Evolutionary conservation across 306 rosid genomes (phyloP).

Genomic region (Boehmeria nivea): DNA sequence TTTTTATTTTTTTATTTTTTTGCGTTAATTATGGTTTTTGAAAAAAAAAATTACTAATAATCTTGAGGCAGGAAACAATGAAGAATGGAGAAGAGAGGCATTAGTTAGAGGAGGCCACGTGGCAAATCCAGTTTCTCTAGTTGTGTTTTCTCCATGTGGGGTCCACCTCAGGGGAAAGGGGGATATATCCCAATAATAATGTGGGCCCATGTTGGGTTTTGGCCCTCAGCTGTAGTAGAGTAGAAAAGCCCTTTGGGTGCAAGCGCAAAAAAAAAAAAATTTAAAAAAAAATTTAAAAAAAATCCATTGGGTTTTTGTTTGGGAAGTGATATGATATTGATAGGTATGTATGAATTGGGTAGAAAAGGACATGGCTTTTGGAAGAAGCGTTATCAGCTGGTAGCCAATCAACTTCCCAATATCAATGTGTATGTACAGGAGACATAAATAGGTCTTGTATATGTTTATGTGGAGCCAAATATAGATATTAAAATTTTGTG

Average conservation of each 20-base stretch:
- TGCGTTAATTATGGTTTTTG: too few relatives aligned
- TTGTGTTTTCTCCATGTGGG: slow-evolving; percentile 42
- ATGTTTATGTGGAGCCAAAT: too few relatives aligned
- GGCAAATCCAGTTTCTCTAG: slow-evolving; percentile 49
- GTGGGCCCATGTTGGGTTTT: slow-evolving; percentile 30
- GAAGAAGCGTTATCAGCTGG: slow-evolving; percentile 12
- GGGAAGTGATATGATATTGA: too few relatives aligned
- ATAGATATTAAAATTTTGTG: too few relatives aligned
- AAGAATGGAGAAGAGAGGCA: slow-evolving; percentile 28
- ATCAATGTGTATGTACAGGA: too few relatives aligned
- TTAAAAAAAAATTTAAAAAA: too few relatives aligned
- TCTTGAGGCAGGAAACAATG: slow-evolving; percentile 5
- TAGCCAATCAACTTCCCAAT: not conserved
- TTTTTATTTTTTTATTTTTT: not conserved
- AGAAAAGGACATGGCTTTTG: slow-evolving; percentile 1
- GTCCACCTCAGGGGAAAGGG: slow-evolving; percentile 43
- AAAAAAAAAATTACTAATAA: too few relatives aligned
- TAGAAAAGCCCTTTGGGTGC: too few relatives aligned
- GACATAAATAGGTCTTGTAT: too few relatives aligned
- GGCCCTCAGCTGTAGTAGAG: slow-evolving; percentile 1
- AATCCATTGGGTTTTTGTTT: not conserved
- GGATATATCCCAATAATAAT: slow-evolving; percentile 42
- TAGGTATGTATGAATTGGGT: not conserved
- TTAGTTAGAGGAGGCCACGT: slow-evolving; percentile 49
- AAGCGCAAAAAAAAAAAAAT: too few relatives aligned